Percentiles rank a stretch among this genome's conserved stretches.
phyloP scores from a whole-genome alignment of 768 basidiomycete genomes.

The Lentinula edodes region DNA sequence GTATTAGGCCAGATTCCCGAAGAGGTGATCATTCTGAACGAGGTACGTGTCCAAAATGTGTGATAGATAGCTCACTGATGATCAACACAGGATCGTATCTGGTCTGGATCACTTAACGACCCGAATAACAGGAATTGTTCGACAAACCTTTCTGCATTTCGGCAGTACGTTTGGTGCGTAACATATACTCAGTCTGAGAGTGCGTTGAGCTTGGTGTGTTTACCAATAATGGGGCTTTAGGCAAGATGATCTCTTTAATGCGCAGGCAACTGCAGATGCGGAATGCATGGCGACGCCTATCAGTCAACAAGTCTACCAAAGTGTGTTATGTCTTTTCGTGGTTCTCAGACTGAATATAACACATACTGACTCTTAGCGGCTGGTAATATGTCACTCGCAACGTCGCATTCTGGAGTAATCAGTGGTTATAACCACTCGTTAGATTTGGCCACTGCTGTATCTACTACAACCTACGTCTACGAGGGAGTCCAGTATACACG shows the following conservation, averaged over 20 bases:
- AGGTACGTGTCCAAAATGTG: neutral
- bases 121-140: slow-evolving; percentile 4
- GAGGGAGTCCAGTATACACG: slow-evolving; percentile 5
- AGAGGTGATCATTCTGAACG: slow-evolving; percentile 3
- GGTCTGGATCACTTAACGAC: slow-evolving; percentile 6
- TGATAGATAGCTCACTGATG: neutral
- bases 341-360: neutral
- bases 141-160: neutral
- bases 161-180: slow-evolving; percentile 5
- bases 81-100: neutral
- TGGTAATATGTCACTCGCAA: slow-evolving; percentile 1
- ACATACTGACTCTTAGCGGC: neutral
- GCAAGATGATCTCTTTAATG: slow-evolving; percentile 1
- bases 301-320: slow-evolving; percentile 6
- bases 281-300: slow-evolving; percentile 5
- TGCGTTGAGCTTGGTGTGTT: neutral
- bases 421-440: slow-evolving; percentile 1
- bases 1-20: slow-evolving; percentile 2
- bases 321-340: neutral
- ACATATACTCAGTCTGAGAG: neutral
- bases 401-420: neutral
- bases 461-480: slow-evolving; percentile 4
- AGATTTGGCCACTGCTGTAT: slow-evolving; percentile 1
- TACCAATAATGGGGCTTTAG: neutral
- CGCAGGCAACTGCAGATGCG: neutral